Conservation (phyloP, 163 green algal genomes). For the Chloromonas sp. region DNA sequence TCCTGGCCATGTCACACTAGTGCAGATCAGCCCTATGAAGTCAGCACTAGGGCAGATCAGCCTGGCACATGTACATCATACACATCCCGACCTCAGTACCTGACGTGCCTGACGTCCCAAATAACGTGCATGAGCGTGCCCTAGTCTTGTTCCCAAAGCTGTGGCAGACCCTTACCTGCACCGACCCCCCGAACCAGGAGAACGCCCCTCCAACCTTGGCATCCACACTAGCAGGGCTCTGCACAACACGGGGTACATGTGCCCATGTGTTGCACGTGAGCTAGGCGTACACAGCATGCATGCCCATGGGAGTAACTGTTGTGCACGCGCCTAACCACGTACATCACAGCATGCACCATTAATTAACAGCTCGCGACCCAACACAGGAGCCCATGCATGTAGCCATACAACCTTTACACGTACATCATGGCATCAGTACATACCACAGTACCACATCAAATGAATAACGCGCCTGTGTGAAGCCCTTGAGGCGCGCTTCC, state of each 20-base stretch:
- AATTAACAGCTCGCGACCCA: too few relatives aligned
- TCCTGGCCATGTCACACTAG: too few relatives aligned
- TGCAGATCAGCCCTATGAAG: too few relatives aligned
- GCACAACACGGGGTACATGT: neutral
- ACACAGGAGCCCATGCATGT: too few relatives aligned
- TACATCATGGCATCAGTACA: too few relatives aligned
- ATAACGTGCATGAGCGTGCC: neutral
- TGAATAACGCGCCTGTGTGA: slow-evolving; percentile 22
- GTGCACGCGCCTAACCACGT: neutral
- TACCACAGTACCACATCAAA: neutral
- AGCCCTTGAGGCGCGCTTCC: slow-evolving; percentile 25
- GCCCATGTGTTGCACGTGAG: neutral
- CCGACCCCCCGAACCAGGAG: slow-evolving; percentile 74
- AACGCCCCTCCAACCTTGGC: slow-evolving; percentile 49
- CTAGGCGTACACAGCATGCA: neutral
- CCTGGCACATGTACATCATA: neutral
- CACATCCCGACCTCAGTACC: neutral
- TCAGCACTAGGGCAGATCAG: too few relatives aligned
- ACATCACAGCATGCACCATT: neutral
- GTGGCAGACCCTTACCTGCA: neutral
- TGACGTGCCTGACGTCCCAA: neutral
- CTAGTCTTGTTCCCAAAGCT: too few relatives aligned
- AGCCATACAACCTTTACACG: too few relatives aligned
- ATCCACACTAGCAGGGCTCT: slow-evolving; percentile 53
- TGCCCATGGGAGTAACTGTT: neutral